Evolutionary conservation across 2,329 filamentous ascomycete genomes (phyloP).

Genomic region (Grosmannia clavigera): DNA sequence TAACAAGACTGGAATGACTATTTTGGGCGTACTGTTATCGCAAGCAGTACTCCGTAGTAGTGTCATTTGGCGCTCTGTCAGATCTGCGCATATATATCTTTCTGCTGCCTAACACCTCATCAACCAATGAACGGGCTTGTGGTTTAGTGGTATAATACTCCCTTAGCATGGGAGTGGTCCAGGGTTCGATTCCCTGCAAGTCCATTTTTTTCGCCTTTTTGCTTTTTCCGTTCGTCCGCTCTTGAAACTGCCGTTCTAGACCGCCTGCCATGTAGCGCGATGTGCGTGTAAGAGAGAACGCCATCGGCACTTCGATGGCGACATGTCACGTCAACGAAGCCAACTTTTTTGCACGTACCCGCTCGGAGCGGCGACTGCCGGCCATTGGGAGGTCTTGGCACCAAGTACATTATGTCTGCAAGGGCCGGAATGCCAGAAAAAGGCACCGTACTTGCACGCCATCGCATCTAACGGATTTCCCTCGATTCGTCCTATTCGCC

Average conservation of each 20-base stretch:
- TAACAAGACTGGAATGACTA: too few species aligned
- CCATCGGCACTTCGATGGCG: background rate
- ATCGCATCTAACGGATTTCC: background rate
- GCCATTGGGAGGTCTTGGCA: too few species aligned
- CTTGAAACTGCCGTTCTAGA: background rate
- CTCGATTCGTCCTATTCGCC: background rate
- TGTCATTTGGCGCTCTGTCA: too few species aligned
- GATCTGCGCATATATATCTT: too few species aligned
- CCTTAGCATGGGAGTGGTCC: constrained; percentile 6
- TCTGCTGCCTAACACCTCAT: too few species aligned
- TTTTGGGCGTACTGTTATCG: too few species aligned
- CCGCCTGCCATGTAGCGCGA: background rate
- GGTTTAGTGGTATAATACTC: constrained; percentile 7
- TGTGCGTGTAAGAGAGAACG: background rate
- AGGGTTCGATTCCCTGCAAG: constrained; percentile 7
- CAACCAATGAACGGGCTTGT: background rate
- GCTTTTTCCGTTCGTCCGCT: too few species aligned
- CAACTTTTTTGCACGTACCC: background rate
- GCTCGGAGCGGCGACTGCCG: background rate
- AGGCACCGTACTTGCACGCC: background rate
- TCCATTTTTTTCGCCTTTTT: background rate
- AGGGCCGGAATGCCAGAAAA: background rate
- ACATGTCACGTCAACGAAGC: background rate
- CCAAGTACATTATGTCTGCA: background rate
- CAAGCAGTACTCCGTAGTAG: too few species aligned